A percentile compares a stretch with the other conserved stretches of the same genome.
Conservation (phyloP, 176 grass and related monocot genomes). For the Hsuehochloa calcarea region DNA sequence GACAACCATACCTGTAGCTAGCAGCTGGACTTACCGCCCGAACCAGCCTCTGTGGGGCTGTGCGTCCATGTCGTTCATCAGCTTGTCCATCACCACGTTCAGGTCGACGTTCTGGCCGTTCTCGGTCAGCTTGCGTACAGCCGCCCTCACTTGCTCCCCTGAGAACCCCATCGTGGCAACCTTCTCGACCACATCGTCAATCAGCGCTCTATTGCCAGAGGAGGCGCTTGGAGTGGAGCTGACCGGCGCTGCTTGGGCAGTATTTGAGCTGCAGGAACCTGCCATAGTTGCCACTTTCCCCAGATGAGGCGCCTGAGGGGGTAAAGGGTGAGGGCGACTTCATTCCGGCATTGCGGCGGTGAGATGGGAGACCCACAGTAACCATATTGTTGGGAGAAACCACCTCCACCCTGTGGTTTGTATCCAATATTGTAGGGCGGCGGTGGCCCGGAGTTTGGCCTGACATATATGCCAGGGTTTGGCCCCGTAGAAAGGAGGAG, state of each 20-base stretch:
- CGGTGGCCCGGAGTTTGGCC: slow-evolving; percentile 48
- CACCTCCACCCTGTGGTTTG: slow-evolving; percentile 42
- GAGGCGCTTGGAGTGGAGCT: slow-evolving; percentile 39
- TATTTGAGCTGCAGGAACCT: slow-evolving; percentile 62
- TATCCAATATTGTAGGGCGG: slow-evolving; percentile 54
- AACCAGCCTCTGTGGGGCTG: slow-evolving; percentile 81
- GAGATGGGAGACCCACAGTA: slow-evolving; percentile 73
- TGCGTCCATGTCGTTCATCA: slow-evolving; percentile 67
- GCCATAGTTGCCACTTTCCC: slow-evolving; percentile 46
- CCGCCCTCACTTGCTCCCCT: slow-evolving; percentile 77
- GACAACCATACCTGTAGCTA: not conserved
- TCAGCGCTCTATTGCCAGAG: slow-evolving; percentile 39
- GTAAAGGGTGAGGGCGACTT: slow-evolving; percentile 46
- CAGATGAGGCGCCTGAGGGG: slow-evolving; percentile 25
- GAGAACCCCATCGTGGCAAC: slow-evolving; percentile 97
- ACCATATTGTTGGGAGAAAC: slow-evolving; percentile 56
- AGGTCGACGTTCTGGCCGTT: slow-evolving; percentile 88
- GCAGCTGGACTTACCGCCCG: slow-evolving; percentile 37
- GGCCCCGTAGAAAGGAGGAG: slow-evolving; percentile 62
- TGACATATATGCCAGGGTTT: slow-evolving; percentile 45
- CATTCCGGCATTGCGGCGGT: slow-evolving; percentile 47
- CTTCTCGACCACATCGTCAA: slow-evolving; percentile 89
- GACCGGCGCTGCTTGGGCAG: slow-evolving; percentile 60
- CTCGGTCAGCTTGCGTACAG: slow-evolving; percentile 77
- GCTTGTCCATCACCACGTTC: slow-evolving; percentile 89